Conservation (phyloP, 345 rosid species). For the Dimocarpus longan region DNA sequence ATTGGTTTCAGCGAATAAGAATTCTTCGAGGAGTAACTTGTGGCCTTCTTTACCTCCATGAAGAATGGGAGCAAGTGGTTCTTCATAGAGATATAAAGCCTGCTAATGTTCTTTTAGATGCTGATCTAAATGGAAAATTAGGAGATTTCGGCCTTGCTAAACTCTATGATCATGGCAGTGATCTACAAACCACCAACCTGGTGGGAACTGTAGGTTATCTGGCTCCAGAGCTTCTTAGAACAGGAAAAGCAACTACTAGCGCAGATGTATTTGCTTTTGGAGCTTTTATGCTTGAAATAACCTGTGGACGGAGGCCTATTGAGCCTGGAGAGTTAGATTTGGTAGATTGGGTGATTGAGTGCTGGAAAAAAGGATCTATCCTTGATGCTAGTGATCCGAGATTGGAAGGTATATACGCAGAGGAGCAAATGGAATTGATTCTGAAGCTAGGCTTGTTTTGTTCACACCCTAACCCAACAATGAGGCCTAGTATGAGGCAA, state of each 20-base stretch:
- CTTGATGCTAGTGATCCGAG: constrained; percentile 12
- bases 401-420: constrained; percentile 24
- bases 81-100: constrained; percentile 51
- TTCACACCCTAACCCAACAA: constrained; percentile 15
- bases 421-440: constrained; percentile 37
- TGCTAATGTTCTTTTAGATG: constrained; percentile 40
- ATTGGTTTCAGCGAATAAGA: constrained; percentile 44
- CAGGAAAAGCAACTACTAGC: constrained; percentile 24
- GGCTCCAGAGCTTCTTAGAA: constrained; percentile 45
- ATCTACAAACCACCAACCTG: constrained; percentile 29
- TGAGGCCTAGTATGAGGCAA: constrained; percentile 27
- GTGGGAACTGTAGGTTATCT: constrained; percentile 56
- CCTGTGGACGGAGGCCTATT: constrained; percentile 30
- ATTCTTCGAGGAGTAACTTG: constrained; percentile 40
- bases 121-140: constrained; percentile 34
- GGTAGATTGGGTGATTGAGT: constrained; percentile 37
- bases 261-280: constrained; percentile 9
- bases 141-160: constrained; percentile 49
- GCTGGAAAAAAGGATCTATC: constrained; percentile 40
- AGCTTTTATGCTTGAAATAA: constrained; percentile 5
- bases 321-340: constrained; percentile 25
- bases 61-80: constrained; percentile 50
- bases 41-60: constrained; percentile 41
- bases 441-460: constrained; percentile 42
- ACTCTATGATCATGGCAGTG: constrained; percentile 37